A percentile compares a stretch with the other conserved stretches of the same genome.
These are phyloP conservation scores for Limonium bicolor DNA, from an alignment of 148 eudicot species.

Conservation along the genomic window DNA sequence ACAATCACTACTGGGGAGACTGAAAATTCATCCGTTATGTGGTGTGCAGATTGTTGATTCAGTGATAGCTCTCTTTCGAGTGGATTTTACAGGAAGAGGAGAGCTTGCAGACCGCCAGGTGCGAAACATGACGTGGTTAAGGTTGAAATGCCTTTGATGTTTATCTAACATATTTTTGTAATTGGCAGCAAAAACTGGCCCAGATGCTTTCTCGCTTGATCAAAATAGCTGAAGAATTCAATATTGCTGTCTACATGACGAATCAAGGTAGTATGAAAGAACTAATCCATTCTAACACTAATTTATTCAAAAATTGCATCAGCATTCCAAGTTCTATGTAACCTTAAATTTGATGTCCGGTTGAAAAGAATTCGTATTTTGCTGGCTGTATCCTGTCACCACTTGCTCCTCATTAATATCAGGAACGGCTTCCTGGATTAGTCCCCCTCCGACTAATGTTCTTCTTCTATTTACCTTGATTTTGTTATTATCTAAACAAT, in stretches of 20 bases:
- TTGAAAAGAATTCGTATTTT: no score
- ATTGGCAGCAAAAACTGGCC: slow-evolving; percentile 86
- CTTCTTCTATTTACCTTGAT: no score
- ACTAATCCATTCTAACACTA: no score
- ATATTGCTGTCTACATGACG: slow-evolving; percentile 83
- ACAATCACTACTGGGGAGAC: neutral
- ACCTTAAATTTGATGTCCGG: no score
- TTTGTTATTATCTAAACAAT: no score
- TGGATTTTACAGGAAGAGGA: slow-evolving; percentile 94
- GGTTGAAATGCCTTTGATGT: no score
- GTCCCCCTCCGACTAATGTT: no score
- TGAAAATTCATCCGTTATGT: neutral
- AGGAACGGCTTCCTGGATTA: no score
- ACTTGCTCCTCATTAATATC: no score
- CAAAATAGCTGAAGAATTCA: slow-evolving; percentile 89
- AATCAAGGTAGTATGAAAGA: slow-evolving; percentile 90
- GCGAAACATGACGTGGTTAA: neutral
- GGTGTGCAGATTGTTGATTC: slow-evolving; percentile 69
- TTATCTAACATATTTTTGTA: no score
- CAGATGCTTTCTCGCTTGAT: slow-evolving; percentile 85
- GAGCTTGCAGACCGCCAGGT: slow-evolving; percentile 99
- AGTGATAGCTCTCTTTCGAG: slow-evolving; percentile 82
- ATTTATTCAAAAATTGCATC: neutral
- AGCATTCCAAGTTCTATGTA: no score
- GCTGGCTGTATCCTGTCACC: no score